Base-by-base conservation (phyloP, 2,329 filamentous ascomycete genomes). In the Dactylellina parvicollis region DNA sequence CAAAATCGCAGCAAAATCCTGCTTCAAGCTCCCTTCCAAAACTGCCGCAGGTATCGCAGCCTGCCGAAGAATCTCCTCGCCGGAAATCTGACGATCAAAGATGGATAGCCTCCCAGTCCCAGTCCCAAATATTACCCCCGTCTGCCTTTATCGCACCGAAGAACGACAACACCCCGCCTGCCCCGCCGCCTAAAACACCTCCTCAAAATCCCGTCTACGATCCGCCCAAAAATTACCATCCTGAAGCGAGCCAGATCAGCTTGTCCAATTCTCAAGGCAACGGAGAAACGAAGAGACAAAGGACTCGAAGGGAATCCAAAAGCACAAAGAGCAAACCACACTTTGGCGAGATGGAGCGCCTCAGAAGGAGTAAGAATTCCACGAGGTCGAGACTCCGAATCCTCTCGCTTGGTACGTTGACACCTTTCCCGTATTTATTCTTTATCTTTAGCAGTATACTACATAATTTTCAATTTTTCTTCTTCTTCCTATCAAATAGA, bases 61-160 rank as follows among this genome's bases (percentile, higher is more conserved):
- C 36, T 1, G 12, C 14, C 8, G 59, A 72, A 9, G 67, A 72
- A 1, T 2, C 20, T 20, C 59, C 52, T 30, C 34, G 67, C 8
- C 38, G 67, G 28, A 72, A 55, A 49, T 72, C 67, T 4, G 67
- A 72, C 24, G 67, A 72, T 24, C 67, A 72, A 30, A 32, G 67
- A 54, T 59, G 57, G 46, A 24, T n/a, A 9, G 16, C 24, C 2
- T 49, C 44, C 20, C 54, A 65, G 12, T 28, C 47, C 8, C 61
- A 67, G 32, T 18, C 30, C 54, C 3, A 20, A 44, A n/a, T n/a
- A n/a, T n/a, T n/a, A n/a, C n/a, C n/a, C 5, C 28, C 67, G 34
- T 30, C 54, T 20, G 44, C 54, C 4, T 56, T 62, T 16, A 42
- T 50, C n/a, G 38, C 61, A 36, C 40, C 42, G 22, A 49, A 47